These are phyloP conservation scores for Fusarium brachygibbosum DNA, from an alignment of 2,329 filamentous ascomycete species.

Conservation along the genomic window DNA sequence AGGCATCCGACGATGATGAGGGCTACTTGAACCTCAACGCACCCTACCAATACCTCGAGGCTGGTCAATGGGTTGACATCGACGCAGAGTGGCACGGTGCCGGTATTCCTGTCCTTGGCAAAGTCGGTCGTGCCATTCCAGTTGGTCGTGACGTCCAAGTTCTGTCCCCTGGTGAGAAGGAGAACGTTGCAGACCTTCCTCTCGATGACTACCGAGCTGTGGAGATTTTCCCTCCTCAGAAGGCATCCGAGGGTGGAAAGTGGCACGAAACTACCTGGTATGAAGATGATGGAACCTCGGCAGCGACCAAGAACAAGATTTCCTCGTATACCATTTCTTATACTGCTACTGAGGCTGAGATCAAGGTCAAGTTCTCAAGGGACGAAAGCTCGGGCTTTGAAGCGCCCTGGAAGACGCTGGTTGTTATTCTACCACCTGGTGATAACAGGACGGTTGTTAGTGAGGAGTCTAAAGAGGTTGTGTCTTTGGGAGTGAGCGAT, in stretches of 20 bases:
- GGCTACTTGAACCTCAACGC: conserved; percentile 74
- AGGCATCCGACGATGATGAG: conserved; percentile 64
- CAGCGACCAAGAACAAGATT: conserved; percentile 50
- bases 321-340: conserved; percentile 53
- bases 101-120: conserved; percentile 57
- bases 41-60: conserved; percentile 68
- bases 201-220: conserved; percentile 59
- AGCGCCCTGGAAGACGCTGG: conserved; percentile 53
- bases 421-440: conserved; percentile 52
- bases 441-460: conserved; percentile 39
- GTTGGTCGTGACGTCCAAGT: conserved; percentile 56
- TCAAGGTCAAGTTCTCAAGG: conserved; percentile 49
- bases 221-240: conserved; percentile 58
- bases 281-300: conserved; percentile 57
- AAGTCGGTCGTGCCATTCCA: conserved; percentile 57
- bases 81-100: conserved; percentile 60
- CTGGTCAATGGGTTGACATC: conserved; percentile 58
- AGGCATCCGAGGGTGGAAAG: conserved; percentile 27
- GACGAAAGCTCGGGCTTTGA: conserved; percentile 53
- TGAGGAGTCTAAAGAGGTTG: neutral
- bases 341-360: conserved; percentile 21
- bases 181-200: conserved; percentile 56
- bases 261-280: conserved; percentile 53
- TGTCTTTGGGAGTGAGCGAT: neutral
- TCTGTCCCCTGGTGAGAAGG: conserved; percentile 53